Conservation (phyloP, 106 monocot species). For the Hemerocallis citrina region DNA sequence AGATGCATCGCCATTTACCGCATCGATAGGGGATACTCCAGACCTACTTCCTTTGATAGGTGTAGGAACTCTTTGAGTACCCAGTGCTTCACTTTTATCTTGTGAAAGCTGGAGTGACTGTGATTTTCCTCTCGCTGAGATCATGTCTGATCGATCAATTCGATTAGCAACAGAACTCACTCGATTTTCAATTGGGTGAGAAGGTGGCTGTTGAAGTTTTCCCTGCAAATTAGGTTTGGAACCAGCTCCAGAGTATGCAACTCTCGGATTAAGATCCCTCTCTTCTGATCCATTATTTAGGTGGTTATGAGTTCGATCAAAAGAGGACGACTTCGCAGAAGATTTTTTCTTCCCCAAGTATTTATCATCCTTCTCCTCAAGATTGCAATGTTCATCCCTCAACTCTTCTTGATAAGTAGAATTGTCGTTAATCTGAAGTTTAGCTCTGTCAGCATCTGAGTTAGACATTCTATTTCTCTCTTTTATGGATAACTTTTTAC, state of each 20-base stretch:
- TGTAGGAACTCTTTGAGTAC: conserved; percentile 9
- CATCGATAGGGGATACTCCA: conserved; percentile 17
- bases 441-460: conserved; percentile 13
- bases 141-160: conserved; percentile 18
- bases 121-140: conserved; percentile 21
- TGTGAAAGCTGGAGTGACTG: conserved; percentile 5
- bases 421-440: conserved; percentile 13
- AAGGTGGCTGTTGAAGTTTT: conserved; percentile 8
- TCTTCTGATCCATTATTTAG: conserved; percentile 7
- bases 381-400: conserved; percentile 9
- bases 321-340: background rate
- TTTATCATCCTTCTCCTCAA: conserved; percentile 9
- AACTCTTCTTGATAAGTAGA: background rate
- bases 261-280: conserved; percentile 7
- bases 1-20: conserved; percentile 16
- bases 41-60: conserved; percentile 30
- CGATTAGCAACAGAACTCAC: conserved; percentile 6
- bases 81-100: conserved; percentile 28
- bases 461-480: conserved; percentile 26
- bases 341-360: background rate
- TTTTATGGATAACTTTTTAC: conserved; percentile 13
- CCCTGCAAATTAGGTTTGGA: conserved; percentile 3
- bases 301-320: conserved; percentile 7
- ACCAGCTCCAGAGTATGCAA: background rate
- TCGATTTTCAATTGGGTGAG: conserved; percentile 8